Base-by-base conservation (phyloP, 495 filamentous ascomycete species). In the Cercophora scortea region DNA sequence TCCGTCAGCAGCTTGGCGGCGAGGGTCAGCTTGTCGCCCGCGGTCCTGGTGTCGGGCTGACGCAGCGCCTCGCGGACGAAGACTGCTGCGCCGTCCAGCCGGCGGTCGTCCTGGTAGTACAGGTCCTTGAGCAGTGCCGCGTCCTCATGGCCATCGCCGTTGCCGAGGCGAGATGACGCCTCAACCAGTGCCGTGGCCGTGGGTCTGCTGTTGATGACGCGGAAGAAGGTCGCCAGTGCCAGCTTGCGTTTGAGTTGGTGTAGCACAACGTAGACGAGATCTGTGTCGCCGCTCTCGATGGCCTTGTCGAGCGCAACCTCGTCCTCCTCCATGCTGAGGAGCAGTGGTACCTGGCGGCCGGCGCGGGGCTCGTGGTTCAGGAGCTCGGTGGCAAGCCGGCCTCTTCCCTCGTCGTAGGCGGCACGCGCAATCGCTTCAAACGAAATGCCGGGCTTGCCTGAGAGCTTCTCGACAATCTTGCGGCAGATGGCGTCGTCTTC, bases 31-130 rank as follows among this genome's bases (percentile, higher is more conserved):
- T 95, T 96, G 63, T 97, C 94, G 4, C 60, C 65, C 6, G 77
- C 67, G 2, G 82, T 80, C 32, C 79, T 70, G 12, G 79, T 66
- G 40, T 86, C 82, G 0, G 78, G 72, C 60, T 88, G 82, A 6
- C 74, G 66, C 6, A 95, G 69, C 0, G 89, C 88, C 71, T 98
- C 92, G 12, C 80, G 76, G 42, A 97, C 64, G 42, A 97, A 86
- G 7, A 96, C 82, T 53, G 90, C 86, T 1, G 93, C 84, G 15
- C 93, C 90, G 54, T 98, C 94, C 18, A 89, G 71, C 0, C 90
- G 86, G 7, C 91, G 86, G 67, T 98, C 93, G 60, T 97, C 94
- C 71, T 97, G 93, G 61, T 98, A 97, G 71, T 92, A 98, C 19
- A 98, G 77, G 65, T 97, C 93, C 62, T 96, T 97, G 10, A 96